These are phyloP conservation scores for Capsicum baccatum DNA, from an alignment of 257 asterid genomes.

Conservation along the genomic window DNA sequence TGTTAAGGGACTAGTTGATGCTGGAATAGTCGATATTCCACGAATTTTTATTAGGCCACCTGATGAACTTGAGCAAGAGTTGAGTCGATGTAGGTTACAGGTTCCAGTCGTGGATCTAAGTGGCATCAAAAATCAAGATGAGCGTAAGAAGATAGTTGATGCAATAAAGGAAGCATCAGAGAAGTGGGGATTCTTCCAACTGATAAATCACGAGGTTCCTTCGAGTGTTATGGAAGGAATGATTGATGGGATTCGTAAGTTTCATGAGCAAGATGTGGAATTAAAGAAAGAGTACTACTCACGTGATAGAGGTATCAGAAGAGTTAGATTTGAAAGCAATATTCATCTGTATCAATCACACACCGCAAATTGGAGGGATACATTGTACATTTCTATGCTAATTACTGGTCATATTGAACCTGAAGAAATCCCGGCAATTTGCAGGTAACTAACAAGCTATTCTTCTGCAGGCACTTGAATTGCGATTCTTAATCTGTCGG, in stretches of 20 bases:
- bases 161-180: conserved; percentile 54
- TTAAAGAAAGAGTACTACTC: conserved; percentile 51
- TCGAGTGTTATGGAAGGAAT: conserved; percentile 51
- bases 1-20: conserved; percentile 46
- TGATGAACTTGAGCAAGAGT: conserved; percentile 51
- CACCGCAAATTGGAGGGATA: conserved; percentile 82
- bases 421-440: conserved; percentile 57
- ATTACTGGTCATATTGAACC: conserved; percentile 40
- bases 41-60: conserved; percentile 47
- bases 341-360: conserved; percentile 55
- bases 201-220: conserved; percentile 67
- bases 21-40: conserved; percentile 38
- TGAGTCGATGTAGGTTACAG: conserved; percentile 2
- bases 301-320: conserved; percentile 35
- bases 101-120: conserved; percentile 57
- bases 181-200: conserved; percentile 69
- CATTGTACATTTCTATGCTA: conserved; percentile 49
- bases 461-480: background rate
- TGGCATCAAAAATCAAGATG: conserved; percentile 34
- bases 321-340: conserved; percentile 64
- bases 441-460: conserved; percentile 49
- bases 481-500: background rate
- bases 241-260: conserved; percentile 57
- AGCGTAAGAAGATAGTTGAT: conserved; percentile 33
- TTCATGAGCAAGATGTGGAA: conserved; percentile 67